Base-by-base conservation (phyloP, 805 yeast genomes). In the Yamadazyma scolyti region DNA sequence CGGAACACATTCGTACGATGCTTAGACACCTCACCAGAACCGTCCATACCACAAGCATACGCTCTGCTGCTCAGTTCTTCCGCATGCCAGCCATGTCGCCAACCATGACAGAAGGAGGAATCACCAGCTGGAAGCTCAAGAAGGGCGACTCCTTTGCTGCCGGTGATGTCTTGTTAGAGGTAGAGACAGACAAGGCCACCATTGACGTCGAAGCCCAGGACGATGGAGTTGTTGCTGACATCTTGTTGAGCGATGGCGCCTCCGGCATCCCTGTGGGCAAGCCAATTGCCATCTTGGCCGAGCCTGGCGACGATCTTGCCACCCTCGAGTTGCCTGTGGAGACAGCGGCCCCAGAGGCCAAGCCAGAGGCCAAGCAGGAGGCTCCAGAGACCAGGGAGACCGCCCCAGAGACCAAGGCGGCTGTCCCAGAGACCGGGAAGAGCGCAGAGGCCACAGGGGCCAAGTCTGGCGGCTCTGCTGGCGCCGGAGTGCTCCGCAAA, bases 71-170 rank as follows among this genome's bases (percentile, higher is more conserved):
- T 4, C 51, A 63, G 13, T 58, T 66, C 21, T 87, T 86, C 63
- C 79, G 70, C 32, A 90, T 90, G 97, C 98, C 98, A 4, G 97
- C 98, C 16, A 86, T 90, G 96, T 89, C 97, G 4, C 98, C 98
- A 25, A 90, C 98, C 5, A 90, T 90, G 98, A 87, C 88, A 18
- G 85, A 80, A 53, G 98, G 98, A 23, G 96, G 95, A 5, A 74
- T 90, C 42, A 85, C 87, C 9, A 71, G 77, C 33, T 90, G 98
- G 98, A 84, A 86, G 54, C 69, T 79, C 49, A 79, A 88, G 56
- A 39, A 58, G 21, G 82, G 82, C 17, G 93, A 85, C 4, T 33
- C 68, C 4, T 90, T 82, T 59, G 51, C 65, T 19, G 73, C 94
- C 6, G 98, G 98, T 14, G 97, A 93, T 45, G 82, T 79, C 4